Evolutionary conservation across 176 grass and related monocot species (phyloP), one percentile per base, ranked within the genome.

Genomic region (Eleusine indica): DNA sequence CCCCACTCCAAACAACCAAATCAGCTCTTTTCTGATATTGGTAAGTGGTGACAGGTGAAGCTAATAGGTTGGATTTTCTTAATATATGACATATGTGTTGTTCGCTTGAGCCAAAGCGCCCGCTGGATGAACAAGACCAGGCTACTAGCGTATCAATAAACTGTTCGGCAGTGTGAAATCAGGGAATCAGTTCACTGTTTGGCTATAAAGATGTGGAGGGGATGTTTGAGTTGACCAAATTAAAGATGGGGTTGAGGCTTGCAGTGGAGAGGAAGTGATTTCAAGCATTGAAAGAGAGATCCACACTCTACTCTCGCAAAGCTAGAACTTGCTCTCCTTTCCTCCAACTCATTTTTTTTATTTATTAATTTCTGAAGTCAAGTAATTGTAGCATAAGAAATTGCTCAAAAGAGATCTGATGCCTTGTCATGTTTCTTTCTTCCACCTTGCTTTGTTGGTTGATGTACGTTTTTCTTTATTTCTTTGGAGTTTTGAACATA

Each of bases 211-310:
- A 25, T 53, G 35, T 22, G 11, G 60, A 44, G 7, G 2, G 5
- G 16, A 52, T 80, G 46, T 48, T 68, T 39, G 62, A 75, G 42
- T 64, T 64, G 51, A 75, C 25, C 71, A 56, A 70, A 58, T 8
- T 58, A 58, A 58, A 46, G 54, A 37, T 37, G 56, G 15, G 35
- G 3, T 54, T 37, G 64, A 71, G 46, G 51, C 82, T 81, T 89
- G 53, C 75, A 85, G 82, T 71, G 87, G 73, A 76, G 80, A 54
- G 0, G 4, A 89, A 85, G 78, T 77, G 63, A 82, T 66, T 57
- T 79, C 19, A 77, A 39, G 21, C 18, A 10, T 65, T 28, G 58
- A 82, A 56, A 57, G 28, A 72, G 38, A 66, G 40, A 4, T 16
- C 4, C 22, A 47, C 66, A 76, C 54, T 25, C 21, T 3, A 71